These are phyloP conservation scores for Aspergillus sp. DNA, from an alignment of 2,329 filamentous ascomycete genomes.

Conservation along the genomic window DNA sequence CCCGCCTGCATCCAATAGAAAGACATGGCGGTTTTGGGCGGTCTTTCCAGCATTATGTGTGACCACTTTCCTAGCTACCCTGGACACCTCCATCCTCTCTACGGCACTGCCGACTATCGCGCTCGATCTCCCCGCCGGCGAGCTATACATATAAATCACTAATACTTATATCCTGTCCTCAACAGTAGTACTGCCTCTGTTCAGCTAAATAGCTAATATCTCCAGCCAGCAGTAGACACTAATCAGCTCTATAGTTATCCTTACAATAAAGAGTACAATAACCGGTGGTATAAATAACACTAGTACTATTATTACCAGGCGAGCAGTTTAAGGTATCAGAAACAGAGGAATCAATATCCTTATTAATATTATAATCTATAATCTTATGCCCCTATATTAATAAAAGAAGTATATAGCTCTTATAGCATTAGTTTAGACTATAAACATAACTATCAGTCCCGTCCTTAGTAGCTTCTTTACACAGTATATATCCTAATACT, in stretches of 20 bases:
- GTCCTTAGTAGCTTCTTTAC: slow-evolving; percentile 30
- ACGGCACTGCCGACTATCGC: slow-evolving; percentile 43
- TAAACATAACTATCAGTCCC: slow-evolving; percentile 24
- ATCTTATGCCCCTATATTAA: slow-evolving; percentile 35
- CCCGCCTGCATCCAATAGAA: not conserved
- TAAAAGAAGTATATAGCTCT: slow-evolving; percentile 25
- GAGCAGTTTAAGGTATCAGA: slow-evolving; percentile 44
- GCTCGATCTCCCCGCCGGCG: slow-evolving; percentile 26
- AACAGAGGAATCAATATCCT: slow-evolving; percentile 42
- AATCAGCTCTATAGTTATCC: slow-evolving; percentile 40
- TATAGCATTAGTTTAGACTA: slow-evolving; percentile 21
- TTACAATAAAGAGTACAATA: slow-evolving; percentile 43
- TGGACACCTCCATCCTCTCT: slow-evolving; percentile 40
- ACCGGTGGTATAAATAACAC: slow-evolving; percentile 28
- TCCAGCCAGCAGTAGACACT: slow-evolving; percentile 47
- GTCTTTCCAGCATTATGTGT: slow-evolving; percentile 13
- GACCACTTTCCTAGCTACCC: slow-evolving; percentile 28
- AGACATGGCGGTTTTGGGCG: not conserved
- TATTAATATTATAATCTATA: slow-evolving; percentile 40
- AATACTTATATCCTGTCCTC: slow-evolving; percentile 8
- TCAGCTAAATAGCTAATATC: slow-evolving; percentile 7
- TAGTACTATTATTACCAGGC: slow-evolving; percentile 36
- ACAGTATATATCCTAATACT: slow-evolving; percentile 5
- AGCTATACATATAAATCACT: slow-evolving; percentile 35
- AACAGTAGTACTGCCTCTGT: not conserved